Percentiles rank a stretch among this genome's conserved stretches.
Conservation (phyloP, 371 early-diverging fungal genomes). For the Lichtheimia corymbifera region DNA sequence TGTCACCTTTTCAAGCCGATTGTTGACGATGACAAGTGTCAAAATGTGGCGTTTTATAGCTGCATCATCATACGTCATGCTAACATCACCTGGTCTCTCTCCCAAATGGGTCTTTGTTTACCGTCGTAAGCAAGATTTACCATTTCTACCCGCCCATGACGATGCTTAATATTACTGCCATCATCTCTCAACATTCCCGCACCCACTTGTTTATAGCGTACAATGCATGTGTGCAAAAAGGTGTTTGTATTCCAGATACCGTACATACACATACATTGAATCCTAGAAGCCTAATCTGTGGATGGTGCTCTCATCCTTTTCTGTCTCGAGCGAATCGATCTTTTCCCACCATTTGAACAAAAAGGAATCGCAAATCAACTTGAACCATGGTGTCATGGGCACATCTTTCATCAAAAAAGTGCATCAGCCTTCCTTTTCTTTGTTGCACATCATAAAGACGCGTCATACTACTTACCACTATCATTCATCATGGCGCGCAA, state of each 20-base stretch:
- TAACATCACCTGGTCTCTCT: no score
- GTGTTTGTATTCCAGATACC: not conserved
- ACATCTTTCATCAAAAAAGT: slow-evolving; percentile 34
- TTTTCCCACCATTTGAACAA: slow-evolving; percentile 95
- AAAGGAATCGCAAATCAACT: slow-evolving; percentile 88
- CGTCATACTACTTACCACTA: slow-evolving; percentile 43
- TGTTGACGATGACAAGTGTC: no score
- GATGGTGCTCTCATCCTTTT: slow-evolving; percentile 74
- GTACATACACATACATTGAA: no score
- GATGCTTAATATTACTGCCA: not conserved
- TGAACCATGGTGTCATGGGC: slow-evolving; percentile 95
- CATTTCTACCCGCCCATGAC: no score
- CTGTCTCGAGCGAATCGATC: slow-evolving; percentile 68
- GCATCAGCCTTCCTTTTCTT: no score
- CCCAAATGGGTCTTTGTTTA: no score
- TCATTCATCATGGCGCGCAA: slow-evolving; percentile 70
- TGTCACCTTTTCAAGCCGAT: no score
- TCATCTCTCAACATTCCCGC: not conserved
- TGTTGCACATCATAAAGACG: not conserved
- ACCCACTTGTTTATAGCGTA: not conserved
- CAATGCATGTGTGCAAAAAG: not conserved
- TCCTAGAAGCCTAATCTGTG: slow-evolving; percentile 63
- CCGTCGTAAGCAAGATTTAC: no score
- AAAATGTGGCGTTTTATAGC: no score
- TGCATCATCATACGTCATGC: no score